Evolutionary conservation across 2,329 filamentous ascomycete genomes (phyloP).

Genomic region (Fusarium poae): DNA sequence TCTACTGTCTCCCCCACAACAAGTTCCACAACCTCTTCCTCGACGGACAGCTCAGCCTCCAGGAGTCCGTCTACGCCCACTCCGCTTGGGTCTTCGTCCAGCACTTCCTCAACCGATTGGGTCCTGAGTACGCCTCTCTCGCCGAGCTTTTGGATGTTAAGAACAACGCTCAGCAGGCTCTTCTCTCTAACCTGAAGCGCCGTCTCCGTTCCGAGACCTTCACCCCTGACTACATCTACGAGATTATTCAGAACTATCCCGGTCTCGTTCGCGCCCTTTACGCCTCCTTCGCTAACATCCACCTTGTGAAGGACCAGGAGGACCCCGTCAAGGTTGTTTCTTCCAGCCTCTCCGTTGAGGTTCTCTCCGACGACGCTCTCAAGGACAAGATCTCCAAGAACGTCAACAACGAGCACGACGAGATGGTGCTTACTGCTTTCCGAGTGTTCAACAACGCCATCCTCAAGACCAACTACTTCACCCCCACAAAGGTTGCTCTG

Average conservation of each 20-base stretch:
- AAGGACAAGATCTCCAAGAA: constrained; percentile 82
- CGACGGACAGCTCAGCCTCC: constrained; percentile 85
- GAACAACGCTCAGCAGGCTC: constrained; percentile 86
- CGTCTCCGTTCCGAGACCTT: constrained; percentile 96
- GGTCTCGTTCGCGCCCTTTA: constrained; percentile 89
- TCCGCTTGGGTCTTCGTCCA: constrained; percentile 98
- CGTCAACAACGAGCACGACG: constrained; percentile 93
- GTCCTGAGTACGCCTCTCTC: constrained; percentile 90
- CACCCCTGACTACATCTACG: constrained; percentile 96
- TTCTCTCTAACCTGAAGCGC: constrained; percentile 94
- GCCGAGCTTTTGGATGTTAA: constrained; percentile 82
- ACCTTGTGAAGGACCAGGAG: constrained; percentile 71
- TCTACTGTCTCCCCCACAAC: constrained; percentile 98
- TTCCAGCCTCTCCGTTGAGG: constrained; percentile 70
- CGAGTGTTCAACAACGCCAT: constrained; percentile 93
- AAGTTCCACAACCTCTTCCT: constrained; percentile 93
- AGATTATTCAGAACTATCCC: constrained; percentile 94
- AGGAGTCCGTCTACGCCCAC: constrained; percentile 97
- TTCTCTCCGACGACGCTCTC: constrained; percentile 80
- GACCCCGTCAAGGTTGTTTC: constrained; percentile 65
- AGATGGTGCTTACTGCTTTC: constrained; percentile 98
- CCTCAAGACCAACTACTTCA: constrained; percentile 97
- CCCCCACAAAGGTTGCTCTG: constrained; percentile 96
- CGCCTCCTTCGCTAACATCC: constrained; percentile 89
- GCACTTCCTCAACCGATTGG: constrained; percentile 96